These are phyloP conservation scores for Passiflora organensis DNA, from an alignment of 345 rosid genomes.

Conservation along the genomic window DNA sequence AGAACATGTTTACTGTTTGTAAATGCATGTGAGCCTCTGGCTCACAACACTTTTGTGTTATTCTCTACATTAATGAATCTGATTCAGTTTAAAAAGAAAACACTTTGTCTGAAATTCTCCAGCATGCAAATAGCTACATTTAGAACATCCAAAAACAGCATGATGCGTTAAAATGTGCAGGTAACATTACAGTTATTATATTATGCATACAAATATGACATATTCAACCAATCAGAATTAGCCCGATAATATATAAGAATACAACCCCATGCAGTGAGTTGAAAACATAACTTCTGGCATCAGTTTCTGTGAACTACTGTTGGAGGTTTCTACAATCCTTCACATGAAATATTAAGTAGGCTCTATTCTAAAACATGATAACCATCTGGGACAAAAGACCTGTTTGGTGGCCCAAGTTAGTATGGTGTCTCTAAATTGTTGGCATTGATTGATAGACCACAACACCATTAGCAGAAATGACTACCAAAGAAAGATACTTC, in stretches of 20 bases:
- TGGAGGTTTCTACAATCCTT: background rate
- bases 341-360: background rate
- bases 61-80: too few relatives aligned
- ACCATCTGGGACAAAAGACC: too few relatives aligned
- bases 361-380: background rate
- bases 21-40: too few relatives aligned
- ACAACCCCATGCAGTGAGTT: background rate
- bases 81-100: background rate
- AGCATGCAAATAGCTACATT: conserved; percentile 1
- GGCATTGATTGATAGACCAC: background rate
- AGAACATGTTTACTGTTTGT: too few relatives aligned
- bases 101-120: background rate
- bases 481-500: background rate
- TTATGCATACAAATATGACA: conserved; percentile 1
- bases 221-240: background rate
- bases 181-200: background rate
- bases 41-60: too few relatives aligned
- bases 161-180: background rate
- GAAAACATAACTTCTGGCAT: background rate
- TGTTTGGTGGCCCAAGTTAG: background rate
- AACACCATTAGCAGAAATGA: background rate
- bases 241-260: background rate
- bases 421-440: background rate
- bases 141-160: background rate
- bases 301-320: background rate